Percentiles rank a stretch among this genome's conserved stretches.
phyloP scores from a whole-genome alignment of 2,329 filamentous ascomycete genomes.

The Penicillium vulpinum region DNA sequence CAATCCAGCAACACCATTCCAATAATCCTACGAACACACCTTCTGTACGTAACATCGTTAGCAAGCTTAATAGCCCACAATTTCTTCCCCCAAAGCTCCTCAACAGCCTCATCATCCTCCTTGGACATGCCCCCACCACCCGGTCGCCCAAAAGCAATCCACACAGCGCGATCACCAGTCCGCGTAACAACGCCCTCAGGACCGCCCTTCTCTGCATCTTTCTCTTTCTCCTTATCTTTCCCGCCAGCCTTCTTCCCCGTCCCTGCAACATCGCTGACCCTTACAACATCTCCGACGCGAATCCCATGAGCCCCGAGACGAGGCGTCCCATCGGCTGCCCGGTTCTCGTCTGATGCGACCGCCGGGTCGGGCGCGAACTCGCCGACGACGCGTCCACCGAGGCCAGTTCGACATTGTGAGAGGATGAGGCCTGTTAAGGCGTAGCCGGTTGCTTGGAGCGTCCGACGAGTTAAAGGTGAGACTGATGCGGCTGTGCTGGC shows the following conservation, averaged over 20 bases:
- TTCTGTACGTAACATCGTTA: conserved; percentile 66
- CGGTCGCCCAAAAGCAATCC: conserved; percentile 47
- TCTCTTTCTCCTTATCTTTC: conserved; percentile 37
- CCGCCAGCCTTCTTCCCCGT: conserved; percentile 29
- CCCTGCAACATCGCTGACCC: conserved; percentile 41
- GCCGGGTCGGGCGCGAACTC: conserved; percentile 76
- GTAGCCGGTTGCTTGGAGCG: conserved; percentile 44
- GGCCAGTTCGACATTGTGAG: conserved; percentile 75
- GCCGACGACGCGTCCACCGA: conserved; percentile 86
- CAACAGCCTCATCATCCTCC: conserved; percentile 46
- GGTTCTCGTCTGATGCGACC: conserved; percentile 51
- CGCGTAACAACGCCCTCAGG: conserved; percentile 51
- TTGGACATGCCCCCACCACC: conserved; percentile 37
- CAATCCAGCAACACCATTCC: neutral
- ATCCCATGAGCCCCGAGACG: conserved; percentile 49
- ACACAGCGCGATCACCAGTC: conserved; percentile 44
- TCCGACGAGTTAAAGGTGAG: conserved; percentile 45
- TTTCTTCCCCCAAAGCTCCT: conserved; percentile 56
- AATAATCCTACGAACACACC: conserved; percentile 42
- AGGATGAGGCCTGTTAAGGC: conserved; percentile 59
- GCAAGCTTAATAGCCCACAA: conserved; percentile 67
- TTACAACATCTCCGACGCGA: conserved; percentile 50
- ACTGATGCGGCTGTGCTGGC: conserved; percentile 42
- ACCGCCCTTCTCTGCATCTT: conserved; percentile 32
- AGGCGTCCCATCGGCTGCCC: conserved; percentile 40